Evolutionary conservation across 2,329 filamentous ascomycete genomes (phyloP).

Genomic region (Cladophialophora bantiana): DNA sequence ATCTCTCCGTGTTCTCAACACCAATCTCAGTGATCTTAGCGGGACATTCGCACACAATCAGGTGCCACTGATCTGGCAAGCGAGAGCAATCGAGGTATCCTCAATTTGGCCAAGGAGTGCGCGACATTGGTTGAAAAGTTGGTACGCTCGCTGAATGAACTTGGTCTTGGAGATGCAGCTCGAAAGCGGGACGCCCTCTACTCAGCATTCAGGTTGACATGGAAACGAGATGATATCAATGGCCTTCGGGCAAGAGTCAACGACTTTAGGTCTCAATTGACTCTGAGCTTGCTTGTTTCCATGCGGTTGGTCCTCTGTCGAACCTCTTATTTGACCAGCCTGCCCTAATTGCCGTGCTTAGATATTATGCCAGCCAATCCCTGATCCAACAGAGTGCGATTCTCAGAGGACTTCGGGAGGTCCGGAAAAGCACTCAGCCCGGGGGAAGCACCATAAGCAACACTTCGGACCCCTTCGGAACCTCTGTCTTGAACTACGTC

Average conservation of each 20-base stretch:
- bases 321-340: not conserved
- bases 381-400: constrained; percentile 5
- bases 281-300: constrained; percentile 23
- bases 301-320: constrained; percentile 12
- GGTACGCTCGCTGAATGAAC: not conserved
- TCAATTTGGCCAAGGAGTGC: not conserved
- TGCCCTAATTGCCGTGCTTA: not conserved
- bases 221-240: constrained; percentile 27
- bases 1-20: not conserved
- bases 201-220: constrained; percentile 22
- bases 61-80: not conserved
- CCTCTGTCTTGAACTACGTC: constrained; percentile 10
- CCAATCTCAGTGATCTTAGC: not conserved
- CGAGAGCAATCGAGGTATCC: not conserved
- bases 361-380: constrained; percentile 2
- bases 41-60: constrained; percentile 5
- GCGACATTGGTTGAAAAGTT: not conserved
- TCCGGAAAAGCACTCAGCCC: not conserved
- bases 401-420: not conserved
- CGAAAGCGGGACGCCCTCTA: constrained; percentile 24
- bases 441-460: not conserved
- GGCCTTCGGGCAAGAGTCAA: constrained; percentile 16
- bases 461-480: not conserved
- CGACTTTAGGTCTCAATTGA: constrained; percentile 22
- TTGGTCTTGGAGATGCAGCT: not conserved